These are phyloP conservation scores for Trichoderma sp. DNA, from an alignment of 2,329 filamentous ascomycete species.

Conservation along the genomic window DNA sequence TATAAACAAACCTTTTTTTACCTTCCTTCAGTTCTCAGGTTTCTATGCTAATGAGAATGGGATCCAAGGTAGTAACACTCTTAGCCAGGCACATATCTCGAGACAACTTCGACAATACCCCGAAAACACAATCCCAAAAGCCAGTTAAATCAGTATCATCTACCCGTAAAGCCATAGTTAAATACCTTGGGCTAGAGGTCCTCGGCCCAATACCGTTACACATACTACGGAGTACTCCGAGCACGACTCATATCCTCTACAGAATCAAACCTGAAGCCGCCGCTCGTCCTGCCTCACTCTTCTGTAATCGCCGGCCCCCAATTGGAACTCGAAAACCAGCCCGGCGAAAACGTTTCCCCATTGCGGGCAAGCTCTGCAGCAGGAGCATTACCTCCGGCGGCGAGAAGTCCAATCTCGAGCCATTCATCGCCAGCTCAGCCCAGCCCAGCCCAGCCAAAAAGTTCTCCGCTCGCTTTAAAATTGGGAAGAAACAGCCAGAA, in stretches of 20 bases:
- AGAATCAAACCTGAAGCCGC: background rate
- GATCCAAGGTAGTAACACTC: background rate
- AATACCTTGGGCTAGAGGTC: background rate
- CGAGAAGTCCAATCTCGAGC: background rate
- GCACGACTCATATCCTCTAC: background rate
- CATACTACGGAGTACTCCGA: background rate
- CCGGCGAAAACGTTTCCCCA: constrained; percentile 13
- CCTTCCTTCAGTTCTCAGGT: background rate
- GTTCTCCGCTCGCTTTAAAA: constrained; percentile 2
- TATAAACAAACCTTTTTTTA: background rate
- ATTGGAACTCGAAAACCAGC: background rate
- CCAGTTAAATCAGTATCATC: background rate
- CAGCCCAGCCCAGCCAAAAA: background rate
- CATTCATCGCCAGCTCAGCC: background rate
- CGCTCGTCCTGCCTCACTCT: background rate
- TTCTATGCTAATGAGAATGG: background rate
- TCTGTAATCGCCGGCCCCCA: background rate
- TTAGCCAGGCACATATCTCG: background rate
- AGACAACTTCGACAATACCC: background rate
- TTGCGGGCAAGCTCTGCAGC: background rate
- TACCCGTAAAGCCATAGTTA: background rate
- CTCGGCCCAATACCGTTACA: background rate
- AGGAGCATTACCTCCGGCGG: constrained; percentile 16
- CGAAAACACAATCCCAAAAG: background rate
- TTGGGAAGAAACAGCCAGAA: background rate